Conservation (phyloP, 2,329 filamentous ascomycete species). For the Neophaeococcomyces mojaviensis region DNA sequence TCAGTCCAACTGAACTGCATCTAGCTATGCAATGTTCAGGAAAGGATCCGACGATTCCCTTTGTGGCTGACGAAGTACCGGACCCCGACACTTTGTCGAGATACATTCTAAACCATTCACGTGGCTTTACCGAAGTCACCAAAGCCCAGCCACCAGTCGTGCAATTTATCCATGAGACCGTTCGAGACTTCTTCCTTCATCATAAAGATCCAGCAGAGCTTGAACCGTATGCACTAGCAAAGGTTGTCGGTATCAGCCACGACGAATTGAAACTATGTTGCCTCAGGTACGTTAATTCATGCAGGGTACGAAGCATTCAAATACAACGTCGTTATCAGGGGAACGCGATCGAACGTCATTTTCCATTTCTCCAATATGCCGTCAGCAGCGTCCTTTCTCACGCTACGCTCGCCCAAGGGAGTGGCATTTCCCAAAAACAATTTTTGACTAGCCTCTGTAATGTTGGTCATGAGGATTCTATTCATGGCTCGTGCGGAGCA, state of each 20-base stretch:
- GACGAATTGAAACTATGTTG: constrained; percentile 41
- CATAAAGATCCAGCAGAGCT: constrained; percentile 28
- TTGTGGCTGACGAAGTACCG: neutral
- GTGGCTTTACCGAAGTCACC: constrained; percentile 27
- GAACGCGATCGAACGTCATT: no score
- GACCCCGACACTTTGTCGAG: constrained; percentile 21
- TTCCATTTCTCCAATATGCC: no score
- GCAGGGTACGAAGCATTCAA: neutral
- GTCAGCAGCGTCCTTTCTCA: no score
- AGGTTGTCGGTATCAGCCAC: constrained; percentile 32
- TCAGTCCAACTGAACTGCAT: constrained; percentile 27
- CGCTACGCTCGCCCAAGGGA: no score
- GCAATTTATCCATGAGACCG: constrained; percentile 32
- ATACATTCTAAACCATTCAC: constrained; percentile 24
- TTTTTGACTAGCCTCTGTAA: no score
- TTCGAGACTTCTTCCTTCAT: constrained; percentile 29
- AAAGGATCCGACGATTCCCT: constrained; percentile 10
- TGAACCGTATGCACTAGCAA: constrained; percentile 27
- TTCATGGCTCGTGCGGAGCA: no score
- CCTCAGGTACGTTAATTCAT: constrained; percentile 29
- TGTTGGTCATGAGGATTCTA: no score
- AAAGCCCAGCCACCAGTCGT: constrained; percentile 13
- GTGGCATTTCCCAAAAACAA: no score
- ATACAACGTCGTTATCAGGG: no score
- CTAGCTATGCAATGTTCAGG: neutral